Percentiles rank a stretch among this genome's conserved stretches.
Conservation (phyloP, 495 filamentous ascomycete genomes). For the Durotheca rogersii region DNA sequence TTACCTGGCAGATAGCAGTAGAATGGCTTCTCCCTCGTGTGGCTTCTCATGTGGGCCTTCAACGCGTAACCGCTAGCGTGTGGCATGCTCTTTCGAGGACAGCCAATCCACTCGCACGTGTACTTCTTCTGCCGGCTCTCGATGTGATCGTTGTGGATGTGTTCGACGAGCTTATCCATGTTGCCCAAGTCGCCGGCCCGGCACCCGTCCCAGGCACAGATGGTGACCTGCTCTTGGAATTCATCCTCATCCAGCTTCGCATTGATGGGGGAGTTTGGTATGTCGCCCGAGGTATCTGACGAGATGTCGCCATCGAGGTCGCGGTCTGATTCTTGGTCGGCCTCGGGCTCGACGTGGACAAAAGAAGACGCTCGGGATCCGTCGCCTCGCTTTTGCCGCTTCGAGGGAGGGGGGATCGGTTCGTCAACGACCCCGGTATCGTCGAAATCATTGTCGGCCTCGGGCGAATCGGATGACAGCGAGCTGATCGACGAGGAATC, state of each 20-base stretch:
- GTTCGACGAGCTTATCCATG: slow-evolving; percentile 90
- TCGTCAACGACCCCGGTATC: slow-evolving; percentile 41
- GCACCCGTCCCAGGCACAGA: slow-evolving; percentile 89
- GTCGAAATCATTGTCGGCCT: slow-evolving; percentile 51
- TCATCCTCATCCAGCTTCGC: slow-evolving; percentile 74
- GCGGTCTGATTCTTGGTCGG: slow-evolving; percentile 38
- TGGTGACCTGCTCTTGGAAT: slow-evolving; percentile 83
- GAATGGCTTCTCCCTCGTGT: slow-evolving; percentile 97
- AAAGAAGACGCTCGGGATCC: slow-evolving; percentile 50
- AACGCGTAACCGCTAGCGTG: slow-evolving; percentile 95
- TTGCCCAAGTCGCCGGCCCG: slow-evolving; percentile 75
- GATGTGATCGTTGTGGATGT: slow-evolving; percentile 93
- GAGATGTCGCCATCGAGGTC: slow-evolving; percentile 64
- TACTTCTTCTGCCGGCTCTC: slow-evolving; percentile 71
- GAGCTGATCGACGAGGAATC: slow-evolving; percentile 36
- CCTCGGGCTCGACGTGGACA: slow-evolving; percentile 44
- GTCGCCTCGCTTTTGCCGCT: slow-evolving; percentile 50
- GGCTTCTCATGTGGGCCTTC: slow-evolving; percentile 94
- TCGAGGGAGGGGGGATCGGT: slow-evolving; percentile 45
- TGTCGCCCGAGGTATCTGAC: slow-evolving; percentile 81
- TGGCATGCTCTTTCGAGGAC: slow-evolving; percentile 77
- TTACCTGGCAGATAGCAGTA: slow-evolving; percentile 92
- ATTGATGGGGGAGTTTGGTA: slow-evolving; percentile 68
- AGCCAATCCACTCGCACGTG: slow-evolving; percentile 92
- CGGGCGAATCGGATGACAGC: slow-evolving; percentile 48